These are phyloP conservation scores for Vigna hirtella DNA, from an alignment of 306 rosid genomes.

Conservation along the genomic window DNA sequence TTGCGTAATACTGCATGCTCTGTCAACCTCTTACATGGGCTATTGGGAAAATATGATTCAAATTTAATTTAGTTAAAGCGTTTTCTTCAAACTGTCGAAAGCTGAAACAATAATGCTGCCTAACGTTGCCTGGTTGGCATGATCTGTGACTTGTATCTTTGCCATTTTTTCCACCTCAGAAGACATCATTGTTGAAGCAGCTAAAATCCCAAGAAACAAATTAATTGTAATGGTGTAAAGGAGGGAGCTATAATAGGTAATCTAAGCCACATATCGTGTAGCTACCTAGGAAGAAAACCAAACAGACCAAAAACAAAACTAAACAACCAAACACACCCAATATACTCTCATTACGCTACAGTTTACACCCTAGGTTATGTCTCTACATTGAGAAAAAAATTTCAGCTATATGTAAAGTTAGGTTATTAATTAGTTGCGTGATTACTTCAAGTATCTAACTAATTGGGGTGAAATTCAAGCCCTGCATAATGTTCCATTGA, in stretches of 20 bases:
- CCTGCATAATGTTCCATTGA: slow-evolving; percentile 9
- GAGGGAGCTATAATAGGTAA: slow-evolving; percentile 41
- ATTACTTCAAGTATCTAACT: slow-evolving; percentile 30
- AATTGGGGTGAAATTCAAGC: slow-evolving; percentile 35
- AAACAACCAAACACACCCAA: not conserved
- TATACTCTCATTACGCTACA: not conserved
- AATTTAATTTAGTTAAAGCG: not conserved
- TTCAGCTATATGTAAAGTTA: slow-evolving; percentile 19
- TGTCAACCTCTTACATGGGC: slow-evolving; percentile 15
- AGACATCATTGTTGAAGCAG: slow-evolving; percentile 31
- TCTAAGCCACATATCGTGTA: slow-evolving; percentile 7
- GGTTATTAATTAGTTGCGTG: slow-evolving; percentile 35
- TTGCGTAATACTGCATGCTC: slow-evolving; percentile 6
- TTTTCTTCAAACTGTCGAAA: slow-evolving; percentile 28
- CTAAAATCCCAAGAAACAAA: slow-evolving; percentile 37
- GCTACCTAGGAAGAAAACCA: slow-evolving; percentile 36
- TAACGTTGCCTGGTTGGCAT: slow-evolving; percentile 38
- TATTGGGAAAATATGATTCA: slow-evolving; percentile 19
- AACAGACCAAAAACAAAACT: slow-evolving; percentile 29
- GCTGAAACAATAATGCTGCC: slow-evolving; percentile 31
- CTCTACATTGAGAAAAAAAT: not conserved
- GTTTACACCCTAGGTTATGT: slow-evolving; percentile 17
- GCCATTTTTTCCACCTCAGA: slow-evolving; percentile 22
- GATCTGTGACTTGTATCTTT: not conserved
- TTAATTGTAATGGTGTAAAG: slow-evolving; percentile 29